Evolutionary conservation across 495 filamentous ascomycete genomes (phyloP).

Genomic region (Saxispiralis lemnorum): DNA sequence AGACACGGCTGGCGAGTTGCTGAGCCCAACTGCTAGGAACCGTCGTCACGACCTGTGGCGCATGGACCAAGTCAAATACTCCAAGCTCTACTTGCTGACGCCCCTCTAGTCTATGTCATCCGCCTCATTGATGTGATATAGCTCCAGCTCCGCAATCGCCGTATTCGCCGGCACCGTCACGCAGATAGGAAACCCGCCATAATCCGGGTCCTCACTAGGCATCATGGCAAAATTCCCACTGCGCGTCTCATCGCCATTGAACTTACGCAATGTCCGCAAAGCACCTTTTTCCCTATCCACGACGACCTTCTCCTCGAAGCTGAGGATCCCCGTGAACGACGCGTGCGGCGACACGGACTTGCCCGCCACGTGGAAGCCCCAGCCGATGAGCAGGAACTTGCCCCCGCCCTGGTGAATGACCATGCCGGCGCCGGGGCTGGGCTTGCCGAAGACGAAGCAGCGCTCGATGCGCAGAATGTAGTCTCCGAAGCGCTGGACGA

Average conservation of each 20-base stretch:
- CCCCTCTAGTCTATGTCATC: too few species aligned
- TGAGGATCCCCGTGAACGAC: constrained; percentile 30
- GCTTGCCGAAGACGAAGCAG: constrained; percentile 33
- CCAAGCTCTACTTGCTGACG: too few species aligned
- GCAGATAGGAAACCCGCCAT: constrained; percentile 33
- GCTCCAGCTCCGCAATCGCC: constrained; percentile 31
- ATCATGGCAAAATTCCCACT: constrained; percentile 31
- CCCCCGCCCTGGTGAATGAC: constrained; percentile 26
- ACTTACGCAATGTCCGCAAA: constrained; percentile 22
- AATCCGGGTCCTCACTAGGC: constrained; percentile 34
- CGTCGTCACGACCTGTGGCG: too few species aligned
- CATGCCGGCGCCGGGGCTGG: constrained; percentile 28
- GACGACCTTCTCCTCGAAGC: constrained; percentile 28
- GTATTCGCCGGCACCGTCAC: constrained; percentile 33
- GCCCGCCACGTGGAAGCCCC: constrained; percentile 29
- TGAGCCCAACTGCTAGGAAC: too few species aligned
- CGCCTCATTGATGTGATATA: constrained; percentile 17
- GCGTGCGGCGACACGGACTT: constrained; percentile 15
- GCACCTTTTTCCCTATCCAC: constrained; percentile 20
- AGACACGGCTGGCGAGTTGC: too few species aligned
- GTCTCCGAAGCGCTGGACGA: constrained; percentile 16
- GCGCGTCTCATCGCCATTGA: constrained; percentile 35
- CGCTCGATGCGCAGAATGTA: constrained; percentile 26
- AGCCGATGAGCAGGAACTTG: constrained; percentile 31
- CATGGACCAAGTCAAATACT: too few species aligned